Base-by-base conservation (phyloP, 768 basidiomycete species). In the Imleria badia region DNA sequence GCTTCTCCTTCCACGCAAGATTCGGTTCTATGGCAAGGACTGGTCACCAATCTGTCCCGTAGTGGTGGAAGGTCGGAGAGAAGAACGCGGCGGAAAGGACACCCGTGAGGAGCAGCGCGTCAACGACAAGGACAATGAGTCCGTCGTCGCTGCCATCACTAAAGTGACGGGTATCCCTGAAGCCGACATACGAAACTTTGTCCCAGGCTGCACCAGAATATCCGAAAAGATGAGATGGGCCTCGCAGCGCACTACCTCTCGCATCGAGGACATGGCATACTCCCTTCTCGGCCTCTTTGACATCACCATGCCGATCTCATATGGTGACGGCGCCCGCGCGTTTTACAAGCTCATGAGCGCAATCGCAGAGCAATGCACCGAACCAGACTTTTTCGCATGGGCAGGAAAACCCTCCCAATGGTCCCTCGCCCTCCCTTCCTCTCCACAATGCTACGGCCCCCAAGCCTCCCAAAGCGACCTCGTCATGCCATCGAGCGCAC, bases 151-250 rank as follows among this genome's bases (percentile, higher is more conserved):
- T 30, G 35, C 60, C 40, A 34, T 67, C 46, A 22, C 46, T 51
- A 60, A 44, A 45, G 60, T 41, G 22, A 67, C 66, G 1, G 51
- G 55, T n/a, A 66, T 67, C 11, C 60, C 56, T 6, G 60, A 65
- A 42, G 15, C 46, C 17, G 62, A 67, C 50, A 45, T 67, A 47
- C 58, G 60, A n/a, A 51, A 20, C 38, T 66, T 67, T 30, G 48
- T 48, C 47, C 66, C 60, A 6, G 15, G 56, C 3, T 66, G 60
- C 33, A 58, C 56, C 29, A 39, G 60, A 41, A 31, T 67, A 7
- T 31, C 56, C 5, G 66, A 66, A 51, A 67, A 62, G 55, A 66
- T 66, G 66, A 46, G 46, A 19, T 66, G 65, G 66, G 60, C 58
- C 8, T 65, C 65, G 12, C 54, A 60, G 22, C 65, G 65, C 15